These are phyloP conservation scores for Aureobasidium sp. DNA, from an alignment of 2,329 filamentous ascomycete genomes.

Conservation along the genomic window DNA sequence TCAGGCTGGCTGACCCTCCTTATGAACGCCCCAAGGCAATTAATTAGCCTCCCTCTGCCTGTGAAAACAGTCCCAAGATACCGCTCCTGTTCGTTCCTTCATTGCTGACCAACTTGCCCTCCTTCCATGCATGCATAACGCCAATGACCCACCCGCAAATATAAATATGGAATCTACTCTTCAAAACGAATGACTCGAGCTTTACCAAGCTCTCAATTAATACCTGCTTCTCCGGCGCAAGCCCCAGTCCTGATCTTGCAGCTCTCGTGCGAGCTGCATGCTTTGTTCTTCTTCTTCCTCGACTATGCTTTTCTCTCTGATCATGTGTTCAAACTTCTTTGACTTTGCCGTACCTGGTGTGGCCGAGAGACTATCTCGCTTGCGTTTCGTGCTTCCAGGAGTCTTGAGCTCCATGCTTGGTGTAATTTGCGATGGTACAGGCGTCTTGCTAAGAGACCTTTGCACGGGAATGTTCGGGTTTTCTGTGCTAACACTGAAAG, in stretches of 20 bases:
- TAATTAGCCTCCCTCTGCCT: not conserved
- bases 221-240: conserved; percentile 4
- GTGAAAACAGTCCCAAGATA: not conserved
- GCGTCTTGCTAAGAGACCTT: conserved; percentile 11
- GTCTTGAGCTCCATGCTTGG: not conserved
- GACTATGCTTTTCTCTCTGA: conserved; percentile 16
- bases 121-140: not conserved
- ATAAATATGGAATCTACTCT: not conserved
- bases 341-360: conserved; percentile 15
- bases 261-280: conserved; percentile 23
- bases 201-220: not conserved
- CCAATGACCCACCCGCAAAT: not conserved
- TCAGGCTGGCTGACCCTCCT: not conserved
- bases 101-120: not conserved
- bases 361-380: conserved; percentile 23
- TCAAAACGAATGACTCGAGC: not conserved
- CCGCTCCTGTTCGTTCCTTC: not conserved
- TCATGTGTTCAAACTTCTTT: conserved; percentile 16
- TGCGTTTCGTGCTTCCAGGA: conserved; percentile 18
- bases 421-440: not conserved
- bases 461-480: not conserved
- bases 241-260: conserved; percentile 15
- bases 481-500: not conserved
- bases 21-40: not conserved
- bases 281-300: conserved; percentile 19